Base-by-base conservation (phyloP, 2,329 filamentous ascomycete species). In the Calonectria ilicicola region DNA sequence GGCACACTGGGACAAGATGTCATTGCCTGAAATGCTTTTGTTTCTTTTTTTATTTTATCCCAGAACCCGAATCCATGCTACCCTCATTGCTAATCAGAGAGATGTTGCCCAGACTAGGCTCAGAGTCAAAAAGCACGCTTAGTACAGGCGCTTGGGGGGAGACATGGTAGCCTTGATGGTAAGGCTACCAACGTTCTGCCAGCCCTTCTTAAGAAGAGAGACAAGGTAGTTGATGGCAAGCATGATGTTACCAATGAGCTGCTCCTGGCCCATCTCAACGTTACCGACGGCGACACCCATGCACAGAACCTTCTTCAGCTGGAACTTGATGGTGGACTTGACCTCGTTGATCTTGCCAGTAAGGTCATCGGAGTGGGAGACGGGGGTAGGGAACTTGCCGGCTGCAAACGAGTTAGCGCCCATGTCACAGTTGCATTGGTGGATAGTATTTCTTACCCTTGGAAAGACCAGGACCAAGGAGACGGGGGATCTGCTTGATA, bases 241-340 rank as follows among this genome's bases (percentile, higher is more conserved):
- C 97, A 99, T 99, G 89, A 98, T 96, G 94, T 99, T 99, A 86
- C 92, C 94, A 81, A 99, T 93, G 81, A 99, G 90, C 91, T 98
- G 95, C 85, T 99, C 97, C 90, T 95, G 90, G 79, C 91, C 94
- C 97, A 99, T 99, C 83, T 93, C 95, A 83, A 99, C 97, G 89
- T 99, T 98, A 86, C 97, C 97, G 85, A 99, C 95, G 82, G 97
- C 97, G 86, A 98, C 96, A 94, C 96, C 97, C 93, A 99, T 96
- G 92, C 97, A 99, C 82, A 99, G 92, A 87, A 99, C 97, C 95
- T 99, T 99, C 95, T 99, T 99, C 85, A 99, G 92, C 93, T 99
- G 96, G 94, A 99, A 99, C 94, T 99, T 99, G 94, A 99, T 98
- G 88, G 97, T 99, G 83, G 95, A 98, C 94, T 98, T 98, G 92